Percentiles rank a stretch among this genome's conserved stretches.
These are phyloP conservation scores for Drechmeria coniospora DNA, from an alignment of 2,329 filamentous ascomycete genomes.

Conservation along the genomic window DNA sequence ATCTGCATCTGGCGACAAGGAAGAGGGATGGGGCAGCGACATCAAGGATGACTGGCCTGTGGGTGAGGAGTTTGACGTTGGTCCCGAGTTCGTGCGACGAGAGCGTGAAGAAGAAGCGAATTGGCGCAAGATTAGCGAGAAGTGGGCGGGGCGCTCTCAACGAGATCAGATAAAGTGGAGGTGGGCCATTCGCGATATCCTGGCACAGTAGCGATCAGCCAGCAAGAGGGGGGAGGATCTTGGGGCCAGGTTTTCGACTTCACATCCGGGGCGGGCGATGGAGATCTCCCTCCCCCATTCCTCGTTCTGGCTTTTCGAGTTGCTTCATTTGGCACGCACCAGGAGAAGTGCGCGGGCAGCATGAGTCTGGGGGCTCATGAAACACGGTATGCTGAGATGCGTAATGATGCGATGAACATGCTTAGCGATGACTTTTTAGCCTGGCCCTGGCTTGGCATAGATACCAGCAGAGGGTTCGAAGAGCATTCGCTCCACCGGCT, in stretches of 20 bases:
- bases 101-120: conserved; percentile 84
- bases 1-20: conserved; percentile 31
- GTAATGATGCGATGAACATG: conserved; percentile 4
- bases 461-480: no score
- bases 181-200: conserved; percentile 57
- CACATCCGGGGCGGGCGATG: no score
- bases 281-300: no score
- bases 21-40: conserved; percentile 39
- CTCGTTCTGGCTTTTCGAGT: no score
- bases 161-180: conserved; percentile 51
- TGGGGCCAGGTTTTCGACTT: no score
- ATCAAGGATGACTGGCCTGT: conserved; percentile 68
- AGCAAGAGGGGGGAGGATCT: no score
- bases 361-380: not conserved
- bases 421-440: no score
- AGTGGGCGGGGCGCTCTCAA: conserved; percentile 55
- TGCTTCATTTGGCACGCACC: no score
- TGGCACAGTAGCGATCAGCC: no score
- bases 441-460: no score
- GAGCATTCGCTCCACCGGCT: no score
- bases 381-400: conserved; percentile 2
- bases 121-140: conserved; percentile 77
- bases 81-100: conserved; percentile 78
- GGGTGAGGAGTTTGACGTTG: conserved; percentile 94
- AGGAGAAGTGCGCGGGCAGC: not conserved